A percentile compares a stretch with the other conserved stretches of the same genome.
phyloP scores from a whole-genome alignment of 345 rosid species.

The Angophora floribunda region DNA sequence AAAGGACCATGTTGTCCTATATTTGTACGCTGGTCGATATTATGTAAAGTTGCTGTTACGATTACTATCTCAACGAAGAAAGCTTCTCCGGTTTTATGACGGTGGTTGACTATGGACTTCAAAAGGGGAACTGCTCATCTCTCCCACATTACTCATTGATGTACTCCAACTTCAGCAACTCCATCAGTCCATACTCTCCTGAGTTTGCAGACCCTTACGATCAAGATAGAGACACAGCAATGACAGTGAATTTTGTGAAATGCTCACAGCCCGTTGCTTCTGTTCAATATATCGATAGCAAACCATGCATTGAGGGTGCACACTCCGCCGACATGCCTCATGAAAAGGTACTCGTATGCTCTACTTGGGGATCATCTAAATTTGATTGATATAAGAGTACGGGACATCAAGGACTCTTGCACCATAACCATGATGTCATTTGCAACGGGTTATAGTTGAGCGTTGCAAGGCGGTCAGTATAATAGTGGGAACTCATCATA shows the following conservation, averaged over 20 bases:
- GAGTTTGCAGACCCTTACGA: no score
- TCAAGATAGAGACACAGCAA: no score
- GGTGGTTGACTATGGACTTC: not conserved
- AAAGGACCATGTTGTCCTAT: not conserved
- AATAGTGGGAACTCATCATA: rapidly evolving
- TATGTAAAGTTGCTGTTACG: rapidly evolving
- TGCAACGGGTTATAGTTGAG: not conserved
- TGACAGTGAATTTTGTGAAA: rapidly evolving
- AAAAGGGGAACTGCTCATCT: not conserved
- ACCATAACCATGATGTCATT: not conserved
- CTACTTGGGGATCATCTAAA: no score
- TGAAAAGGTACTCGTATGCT: not conserved
- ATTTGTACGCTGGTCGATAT: not conserved
- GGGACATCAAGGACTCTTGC: not conserved
- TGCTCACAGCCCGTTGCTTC: not conserved
- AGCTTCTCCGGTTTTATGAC: rapidly evolving
- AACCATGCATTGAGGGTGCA: not conserved
- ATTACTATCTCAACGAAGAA: rapidly evolving
- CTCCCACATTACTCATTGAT: not conserved
- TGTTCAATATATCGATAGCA: not conserved
- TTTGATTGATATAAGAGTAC: not conserved
- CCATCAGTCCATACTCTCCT: rapidly evolving
- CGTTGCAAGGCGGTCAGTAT: not conserved
- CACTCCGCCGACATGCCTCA: not conserved
- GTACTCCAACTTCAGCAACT: not conserved